Evolutionary conservation across 1,284 basidiomycete species (phyloP).

Genomic region (Cryptococcus neoformans): DNA sequence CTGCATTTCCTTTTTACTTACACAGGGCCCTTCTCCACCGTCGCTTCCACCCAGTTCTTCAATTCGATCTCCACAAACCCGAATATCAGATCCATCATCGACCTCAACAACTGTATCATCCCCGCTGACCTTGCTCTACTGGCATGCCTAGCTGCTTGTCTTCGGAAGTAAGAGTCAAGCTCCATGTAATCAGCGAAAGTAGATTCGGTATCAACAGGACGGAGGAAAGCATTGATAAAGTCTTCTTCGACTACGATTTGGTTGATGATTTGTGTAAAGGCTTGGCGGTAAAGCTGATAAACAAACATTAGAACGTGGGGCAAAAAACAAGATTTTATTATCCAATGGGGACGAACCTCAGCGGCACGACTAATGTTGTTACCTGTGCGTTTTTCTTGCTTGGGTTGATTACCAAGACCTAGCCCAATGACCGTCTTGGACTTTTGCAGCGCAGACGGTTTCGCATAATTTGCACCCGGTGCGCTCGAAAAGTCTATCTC

Average conservation of each 20-base stretch:
- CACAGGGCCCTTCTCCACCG: slow-evolving; percentile 73
- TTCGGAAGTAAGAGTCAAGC: slow-evolving; percentile 88
- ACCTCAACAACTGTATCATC: slow-evolving; percentile 75
- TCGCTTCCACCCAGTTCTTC: slow-evolving; percentile 78
- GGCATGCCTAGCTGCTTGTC: slow-evolving; percentile 74
- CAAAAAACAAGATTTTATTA: too few relatives aligned
- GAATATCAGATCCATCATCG: slow-evolving; percentile 92
- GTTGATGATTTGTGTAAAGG: slow-evolving; percentile 72
- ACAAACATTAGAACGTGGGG: slow-evolving; percentile 36
- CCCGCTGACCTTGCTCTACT: slow-evolving; percentile 58
- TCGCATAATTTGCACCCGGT: slow-evolving; percentile 10
- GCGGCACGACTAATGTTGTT: slow-evolving; percentile 37
- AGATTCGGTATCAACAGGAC: slow-evolving; percentile 79
- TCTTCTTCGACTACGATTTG: slow-evolving; percentile 77
- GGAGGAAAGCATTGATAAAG: slow-evolving; percentile 88
- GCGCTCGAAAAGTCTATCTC: slow-evolving; percentile 13
- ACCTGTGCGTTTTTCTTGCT: slow-evolving; percentile 46
- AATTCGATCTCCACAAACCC: slow-evolving; percentile 83
- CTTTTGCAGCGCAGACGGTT: slow-evolving; percentile 34
- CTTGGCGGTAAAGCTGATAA: slow-evolving; percentile 61
- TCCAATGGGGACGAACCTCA: slow-evolving; percentile 54
- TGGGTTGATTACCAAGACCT: slow-evolving; percentile 21
- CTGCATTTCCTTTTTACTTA: slow-evolving; percentile 50
- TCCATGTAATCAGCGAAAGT: slow-evolving; percentile 97
- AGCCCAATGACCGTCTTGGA: slow-evolving; percentile 39